A percentile compares a stretch with the other conserved stretches of the same genome.
Evolutionary conservation across 768 basidiomycete genomes (phyloP).

Genomic region (Rhizopogon roseolus): DNA sequence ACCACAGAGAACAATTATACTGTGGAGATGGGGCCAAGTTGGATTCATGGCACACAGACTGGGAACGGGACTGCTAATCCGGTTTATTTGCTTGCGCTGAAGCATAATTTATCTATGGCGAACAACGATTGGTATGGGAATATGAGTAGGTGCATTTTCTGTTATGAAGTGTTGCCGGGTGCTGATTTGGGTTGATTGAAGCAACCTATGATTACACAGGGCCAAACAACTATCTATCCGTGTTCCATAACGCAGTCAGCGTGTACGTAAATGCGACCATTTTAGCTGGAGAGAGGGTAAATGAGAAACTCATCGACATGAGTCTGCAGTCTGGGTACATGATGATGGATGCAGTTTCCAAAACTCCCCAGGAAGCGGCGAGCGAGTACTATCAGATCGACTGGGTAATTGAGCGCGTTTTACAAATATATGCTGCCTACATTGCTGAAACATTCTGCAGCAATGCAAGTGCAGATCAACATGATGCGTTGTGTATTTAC

Average conservation of each 20-base stretch:
- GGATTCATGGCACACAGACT: conserved; percentile 52
- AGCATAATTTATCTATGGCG: conserved; percentile 36
- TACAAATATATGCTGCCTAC: too few species aligned
- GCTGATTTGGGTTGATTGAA: conserved; percentile 16
- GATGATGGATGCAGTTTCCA: conserved; percentile 41
- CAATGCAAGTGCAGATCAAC: too few species aligned
- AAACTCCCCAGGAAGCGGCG: conserved; percentile 41
- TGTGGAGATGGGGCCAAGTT: conserved; percentile 58
- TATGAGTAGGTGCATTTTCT: too few species aligned
- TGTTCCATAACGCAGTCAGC: too few species aligned
- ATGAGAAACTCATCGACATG: too few species aligned
- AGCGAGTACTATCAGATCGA: conserved; percentile 55
- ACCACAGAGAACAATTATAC: conserved; percentile 29
- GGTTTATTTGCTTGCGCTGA: conserved; percentile 50
- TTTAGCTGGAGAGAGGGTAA: too few species aligned
- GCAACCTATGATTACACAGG: conserved; percentile 28
- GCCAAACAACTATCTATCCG: too few species aligned
- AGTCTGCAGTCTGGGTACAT: conserved; percentile 27
- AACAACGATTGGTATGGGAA: too few species aligned
- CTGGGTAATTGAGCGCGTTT: conserved; percentile 13
- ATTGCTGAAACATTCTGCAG: too few species aligned
- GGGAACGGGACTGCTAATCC: conserved; percentile 53
- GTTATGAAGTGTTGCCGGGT: too few species aligned
- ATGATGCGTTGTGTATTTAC: too few species aligned
- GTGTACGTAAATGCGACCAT: too few species aligned